Evolutionary conservation across 2,329 filamentous ascomycete species (phyloP).

Genomic region (Pseudocercospora pini-densiflorae): DNA sequence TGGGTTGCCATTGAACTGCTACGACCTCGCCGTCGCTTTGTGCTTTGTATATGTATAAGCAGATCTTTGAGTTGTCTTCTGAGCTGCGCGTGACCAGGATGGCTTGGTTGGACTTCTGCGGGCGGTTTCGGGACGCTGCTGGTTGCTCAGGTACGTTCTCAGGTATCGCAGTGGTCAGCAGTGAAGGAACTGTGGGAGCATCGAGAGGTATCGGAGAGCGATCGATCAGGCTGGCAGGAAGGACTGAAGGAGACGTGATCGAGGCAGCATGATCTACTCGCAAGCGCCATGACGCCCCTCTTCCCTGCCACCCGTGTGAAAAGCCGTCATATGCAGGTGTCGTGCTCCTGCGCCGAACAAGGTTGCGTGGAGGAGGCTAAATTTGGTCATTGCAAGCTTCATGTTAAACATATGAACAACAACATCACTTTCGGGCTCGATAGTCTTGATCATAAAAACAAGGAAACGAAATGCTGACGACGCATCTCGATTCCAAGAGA

Average conservation of each 20-base stretch:
- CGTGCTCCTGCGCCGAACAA: neutral
- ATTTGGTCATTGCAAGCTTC: neutral
- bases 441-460: neutral
- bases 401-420: neutral
- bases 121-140: neutral
- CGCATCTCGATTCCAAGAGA: neutral
- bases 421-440: neutral
- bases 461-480: neutral
- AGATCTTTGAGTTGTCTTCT: neutral
- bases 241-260: neutral
- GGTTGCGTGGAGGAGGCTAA: neutral
- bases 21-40: neutral
- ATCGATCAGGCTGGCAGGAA: neutral
- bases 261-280: neutral
- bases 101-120: neutral
- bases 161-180: neutral
- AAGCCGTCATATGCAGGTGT: neutral
- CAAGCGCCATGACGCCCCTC: constrained; percentile 4
- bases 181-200: neutral
- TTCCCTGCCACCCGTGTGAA: neutral
- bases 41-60: neutral
- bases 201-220: neutral
- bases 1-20: constrained; percentile 71
- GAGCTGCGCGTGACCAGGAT: neutral
- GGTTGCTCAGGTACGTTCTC: neutral